These are phyloP conservation scores for Pterocarpus macrocarpus DNA, from an alignment of 306 rosid species.

Conservation along the genomic window DNA sequence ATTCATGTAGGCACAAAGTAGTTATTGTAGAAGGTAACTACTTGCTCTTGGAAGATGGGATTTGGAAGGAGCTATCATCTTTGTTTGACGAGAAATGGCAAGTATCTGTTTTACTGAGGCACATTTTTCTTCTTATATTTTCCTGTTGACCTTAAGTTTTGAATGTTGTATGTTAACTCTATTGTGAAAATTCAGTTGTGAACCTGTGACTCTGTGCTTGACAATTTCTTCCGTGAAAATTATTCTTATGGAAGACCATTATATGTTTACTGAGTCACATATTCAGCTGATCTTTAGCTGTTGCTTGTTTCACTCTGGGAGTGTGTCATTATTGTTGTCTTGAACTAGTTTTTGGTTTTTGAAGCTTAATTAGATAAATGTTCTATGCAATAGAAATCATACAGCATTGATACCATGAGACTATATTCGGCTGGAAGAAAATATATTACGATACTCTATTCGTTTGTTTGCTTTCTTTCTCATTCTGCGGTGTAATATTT, in stretches of 20 bases:
- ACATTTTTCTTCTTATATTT: background rate
- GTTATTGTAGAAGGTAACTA: conserved; percentile 90
- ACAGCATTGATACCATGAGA: conserved; percentile 5
- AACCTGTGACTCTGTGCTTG: background rate
- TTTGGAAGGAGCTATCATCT: conserved; percentile 84
- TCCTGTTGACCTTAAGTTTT: conserved; percentile 29
- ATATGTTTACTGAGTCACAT: conserved; percentile 17
- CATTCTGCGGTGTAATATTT: conserved; percentile 4
- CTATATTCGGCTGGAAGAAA: conserved; percentile 19
- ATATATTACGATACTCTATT: conserved; percentile 1
- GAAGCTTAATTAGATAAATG: conserved; percentile 15
- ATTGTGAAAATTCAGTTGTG: conserved; percentile 15
- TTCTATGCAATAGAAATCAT: conserved; percentile 8
- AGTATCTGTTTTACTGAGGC: conserved; percentile 42
- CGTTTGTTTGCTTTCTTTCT: conserved; percentile 14
- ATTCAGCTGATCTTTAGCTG: conserved; percentile 22
- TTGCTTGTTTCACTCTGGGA: conserved; percentile 14
- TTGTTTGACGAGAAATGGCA: conserved; percentile 87
- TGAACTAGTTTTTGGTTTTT: conserved; percentile 26
- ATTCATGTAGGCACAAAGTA: conserved; percentile 73
- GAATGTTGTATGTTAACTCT: conserved; percentile 15
- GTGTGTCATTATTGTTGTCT: conserved; percentile 19
- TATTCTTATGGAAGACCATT: conserved; percentile 28
- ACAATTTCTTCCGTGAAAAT: conserved; percentile 34
- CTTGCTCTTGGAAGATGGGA: conserved; percentile 73